Evolutionary conservation across 192 early-diverging fungal species (phyloP).

Genomic region (Podila horticola): DNA sequence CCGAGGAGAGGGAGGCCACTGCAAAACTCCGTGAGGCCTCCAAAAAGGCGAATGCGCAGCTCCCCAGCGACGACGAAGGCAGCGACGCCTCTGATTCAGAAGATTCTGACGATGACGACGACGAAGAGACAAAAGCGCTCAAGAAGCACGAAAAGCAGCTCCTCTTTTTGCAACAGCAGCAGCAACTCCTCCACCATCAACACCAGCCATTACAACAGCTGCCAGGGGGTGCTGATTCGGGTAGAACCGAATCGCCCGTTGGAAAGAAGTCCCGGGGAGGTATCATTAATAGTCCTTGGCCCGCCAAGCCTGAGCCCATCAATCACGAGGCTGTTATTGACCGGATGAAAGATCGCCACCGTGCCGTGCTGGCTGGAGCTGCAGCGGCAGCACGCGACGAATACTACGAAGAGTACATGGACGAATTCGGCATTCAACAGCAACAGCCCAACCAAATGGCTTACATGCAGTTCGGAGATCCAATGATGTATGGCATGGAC

Average conservation of each 20-base stretch:
- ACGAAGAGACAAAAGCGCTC: background rate
- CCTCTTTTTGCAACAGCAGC: conserved; percentile 1
- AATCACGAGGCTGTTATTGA: conserved; percentile 33
- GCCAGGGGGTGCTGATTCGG: no score
- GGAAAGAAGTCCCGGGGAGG: background rate
- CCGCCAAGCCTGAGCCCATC: background rate
- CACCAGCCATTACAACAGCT: conserved; percentile 17
- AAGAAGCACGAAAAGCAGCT: conserved; percentile 12
- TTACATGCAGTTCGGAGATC: conserved; percentile 16
- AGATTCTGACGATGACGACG: conserved; percentile 12
- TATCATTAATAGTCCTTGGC: background rate
- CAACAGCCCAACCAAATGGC: background rate
- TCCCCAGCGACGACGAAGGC: conserved; percentile 42
- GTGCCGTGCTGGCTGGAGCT: conserved; percentile 20
- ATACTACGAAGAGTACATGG: conserved; percentile 37
- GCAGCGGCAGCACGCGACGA: conserved; percentile 29
- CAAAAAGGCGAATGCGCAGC: conserved; percentile 29
- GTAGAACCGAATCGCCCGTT: background rate
- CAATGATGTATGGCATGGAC: conserved; percentile 30
- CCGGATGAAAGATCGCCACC: conserved; percentile 42
- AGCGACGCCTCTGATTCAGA: conserved; percentile 22
- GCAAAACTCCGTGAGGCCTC: conserved; percentile 25
- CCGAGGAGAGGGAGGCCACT: conserved; percentile 11
- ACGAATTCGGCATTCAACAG: conserved; percentile 14
- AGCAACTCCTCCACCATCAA: conserved; percentile 4